phyloP scores from a whole-genome alignment of 495 filamentous ascomycete species.

The Pseudevernia furfuracea region DNA sequence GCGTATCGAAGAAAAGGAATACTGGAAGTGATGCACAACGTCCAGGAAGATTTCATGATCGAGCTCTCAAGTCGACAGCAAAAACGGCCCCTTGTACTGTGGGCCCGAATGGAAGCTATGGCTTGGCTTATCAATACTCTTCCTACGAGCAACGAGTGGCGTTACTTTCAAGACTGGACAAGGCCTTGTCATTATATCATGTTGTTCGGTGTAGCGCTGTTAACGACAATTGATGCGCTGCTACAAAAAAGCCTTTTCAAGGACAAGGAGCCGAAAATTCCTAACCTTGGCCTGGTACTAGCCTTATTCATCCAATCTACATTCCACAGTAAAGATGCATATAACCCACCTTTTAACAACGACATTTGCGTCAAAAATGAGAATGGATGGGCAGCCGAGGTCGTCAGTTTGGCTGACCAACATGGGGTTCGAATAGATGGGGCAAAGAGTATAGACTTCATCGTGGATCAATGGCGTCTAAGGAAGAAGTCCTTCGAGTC shows the following conservation, averaged over 20 bases:
- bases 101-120: neutral
- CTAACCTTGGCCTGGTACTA: neutral
- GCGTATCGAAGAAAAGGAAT: neutral
- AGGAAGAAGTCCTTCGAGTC: neutral
- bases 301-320: neutral
- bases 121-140: neutral
- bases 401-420: neutral
- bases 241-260: neutral
- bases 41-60: neutral
- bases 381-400: slow-evolving; percentile 4
- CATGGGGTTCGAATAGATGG: neutral
- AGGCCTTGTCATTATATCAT: neutral
- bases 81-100: neutral
- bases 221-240: neutral
- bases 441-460: neutral
- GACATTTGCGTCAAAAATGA: neutral
- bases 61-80: neutral
- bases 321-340: neutral
- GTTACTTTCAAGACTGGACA: neutral
- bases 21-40: neutral
- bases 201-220: neutral
- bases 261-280: neutral
- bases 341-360: neutral
- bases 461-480: neutral
- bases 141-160: neutral